phyloP scores from a whole-genome alignment of 2,329 filamentous ascomycete genomes.

The Fonsecaea monophora region DNA sequence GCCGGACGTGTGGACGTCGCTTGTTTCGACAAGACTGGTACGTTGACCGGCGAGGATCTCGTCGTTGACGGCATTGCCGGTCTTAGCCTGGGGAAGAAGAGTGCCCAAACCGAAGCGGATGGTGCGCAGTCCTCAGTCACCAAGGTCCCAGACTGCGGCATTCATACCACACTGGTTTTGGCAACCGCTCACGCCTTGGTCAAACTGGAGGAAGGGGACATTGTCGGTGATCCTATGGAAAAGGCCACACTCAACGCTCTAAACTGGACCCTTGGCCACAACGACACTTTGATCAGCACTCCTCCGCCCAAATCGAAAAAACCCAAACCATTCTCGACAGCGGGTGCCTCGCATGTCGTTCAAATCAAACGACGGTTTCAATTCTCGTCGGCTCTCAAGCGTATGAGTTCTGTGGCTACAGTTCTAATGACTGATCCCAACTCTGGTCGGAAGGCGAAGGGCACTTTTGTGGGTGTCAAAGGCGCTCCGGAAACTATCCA shows the following conservation, averaged over 20 bases:
- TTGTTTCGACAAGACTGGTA: conserved; percentile 99
- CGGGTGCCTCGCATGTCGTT: conserved; percentile 70
- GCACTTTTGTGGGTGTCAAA: conserved; percentile 94
- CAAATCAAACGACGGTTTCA: conserved; percentile 97
- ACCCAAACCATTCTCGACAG: conserved; percentile 54
- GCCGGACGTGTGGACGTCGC: conserved; percentile 94
- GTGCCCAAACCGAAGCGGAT: conserved; percentile 73
- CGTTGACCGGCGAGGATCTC: conserved; percentile 92
- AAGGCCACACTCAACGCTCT: conserved; percentile 90
- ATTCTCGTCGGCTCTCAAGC: conserved; percentile 94
- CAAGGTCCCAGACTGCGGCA: conserved; percentile 70
- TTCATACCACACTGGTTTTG: conserved; percentile 89
- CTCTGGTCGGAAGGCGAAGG: conserved; percentile 76
- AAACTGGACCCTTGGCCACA: conserved; percentile 89
- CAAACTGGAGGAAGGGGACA: conserved; percentile 93
- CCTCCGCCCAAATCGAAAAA: conserved; percentile 54
- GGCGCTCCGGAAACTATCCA: conserved; percentile 96
- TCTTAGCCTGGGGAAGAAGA: conserved; percentile 72
- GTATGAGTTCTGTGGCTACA: conserved; percentile 91
- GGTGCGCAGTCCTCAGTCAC: conserved; percentile 83
- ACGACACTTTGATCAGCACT: conserved; percentile 81
- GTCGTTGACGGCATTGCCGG: conserved; percentile 97
- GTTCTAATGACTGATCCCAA: conserved; percentile 74
- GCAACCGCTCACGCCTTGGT: conserved; percentile 95
- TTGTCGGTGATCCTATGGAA: conserved; percentile 98